Evolutionary conservation across 345 rosid species (phyloP), one percentile per base, ranked within the genome.

Genomic region (Sisymbrium irio): DNA sequence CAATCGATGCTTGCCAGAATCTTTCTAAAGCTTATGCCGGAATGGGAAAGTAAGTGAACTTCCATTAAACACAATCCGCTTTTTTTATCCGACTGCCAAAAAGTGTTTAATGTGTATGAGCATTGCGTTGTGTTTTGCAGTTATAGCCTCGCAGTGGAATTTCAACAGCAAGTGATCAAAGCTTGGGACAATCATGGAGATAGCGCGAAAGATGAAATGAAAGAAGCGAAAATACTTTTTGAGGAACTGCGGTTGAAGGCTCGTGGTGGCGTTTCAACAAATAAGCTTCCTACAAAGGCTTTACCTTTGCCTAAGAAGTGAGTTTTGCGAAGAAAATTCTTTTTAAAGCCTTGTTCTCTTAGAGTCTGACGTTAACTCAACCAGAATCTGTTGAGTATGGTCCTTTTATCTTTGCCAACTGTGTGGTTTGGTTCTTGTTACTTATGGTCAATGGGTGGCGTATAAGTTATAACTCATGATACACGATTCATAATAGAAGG

Each of bases 1-100:
- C 96, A 6, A 86, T 96, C n/a, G 96, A 92, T 14, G 83, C 98
- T 51, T 96, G 97, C 17, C 96, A 89, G 80, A 95, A 95, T 81
- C 94, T 92, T 42, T 85, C 99, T 11, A 96, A 89, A 74, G 97
- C 99, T 74, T 88, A 90, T 50, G 67, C 85, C 53, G 83, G 83
- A 64, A 84, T 86, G 88, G 89, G 92, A 84, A 95, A 91, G 99
- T 90, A 81, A 79, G 82, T 46, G 12, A 12, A 35, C 33, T 12
- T 44, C 46, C 2, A 0, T 60, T 20, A 22, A 32, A 44, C 30
- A 33, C 22, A 70, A 10, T 28, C 3, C 2, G 3, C 7, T 15
- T 18, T 8, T 1, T 45, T 69, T 8, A 36, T 67, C 53, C 1
- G 32, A 53, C 10, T 27, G 14, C 25, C 12, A 5, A 56, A 5